Evolutionary conservation across 805 yeast genomes (phyloP), one percentile per base, ranked within the genome.

Genomic region (Kurtzmaniella cleridarum): DNA sequence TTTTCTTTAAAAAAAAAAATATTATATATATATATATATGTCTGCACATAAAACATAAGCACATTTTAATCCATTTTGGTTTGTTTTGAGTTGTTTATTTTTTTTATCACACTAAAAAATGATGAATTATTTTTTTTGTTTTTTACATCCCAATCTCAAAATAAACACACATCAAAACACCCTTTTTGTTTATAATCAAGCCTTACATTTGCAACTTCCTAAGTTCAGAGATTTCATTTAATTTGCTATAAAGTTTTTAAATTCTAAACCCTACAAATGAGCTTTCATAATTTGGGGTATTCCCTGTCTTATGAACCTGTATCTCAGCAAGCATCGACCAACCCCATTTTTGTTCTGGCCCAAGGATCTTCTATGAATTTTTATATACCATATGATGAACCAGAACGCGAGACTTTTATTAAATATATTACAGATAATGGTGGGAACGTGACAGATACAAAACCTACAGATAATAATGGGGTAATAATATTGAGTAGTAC

Each of bases 381-480:
- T 32, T 44, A 38, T 24, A 45, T 53, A 9, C 47, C 47, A 10
- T 12, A 13, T 11, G 37, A 40, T 18, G 56, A 50, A 26, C 46
- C 49, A 14, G 34, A 47, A 9, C 34, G 49, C 16, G 36, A 43
- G 6, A 40, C 41, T 17, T 50, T 41, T 27, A 46, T 40, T 33
- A 37, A 40, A 6, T 41, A 48, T 30, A 49, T 53, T n/a, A 43
- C 41, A 9, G 45, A 37, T n/a, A 36, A 46, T 41, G 58, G 58
- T 12, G 58, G 58, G 11, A 39, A 43, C 9, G 45, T 53, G 9
- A 39, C 46, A 17, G 53, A 50, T 35, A 30, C 23, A 13, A 40
- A 41, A 8, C 44, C 47, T 3, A 34, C 42, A 6, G 38, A 32
- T 6, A 35, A 33, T 17, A 36, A 39, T 30, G 40, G 43, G 13